Base-by-base conservation (phyloP, 495 filamentous ascomycete species). In the Podospora comata region DNA sequence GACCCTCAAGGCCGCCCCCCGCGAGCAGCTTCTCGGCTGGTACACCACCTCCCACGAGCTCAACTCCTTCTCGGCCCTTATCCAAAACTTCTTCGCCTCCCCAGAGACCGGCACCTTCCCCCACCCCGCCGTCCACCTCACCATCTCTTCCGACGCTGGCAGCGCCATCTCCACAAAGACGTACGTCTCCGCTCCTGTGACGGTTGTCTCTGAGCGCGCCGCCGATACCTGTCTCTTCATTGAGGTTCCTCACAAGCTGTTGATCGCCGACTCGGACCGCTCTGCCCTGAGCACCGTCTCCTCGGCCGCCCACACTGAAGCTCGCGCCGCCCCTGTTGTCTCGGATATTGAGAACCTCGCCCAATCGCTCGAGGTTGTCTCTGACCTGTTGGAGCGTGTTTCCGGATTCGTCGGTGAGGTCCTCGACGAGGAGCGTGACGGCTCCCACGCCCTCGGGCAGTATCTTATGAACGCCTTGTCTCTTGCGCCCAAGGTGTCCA, bases 51-150 rank as follows among this genome's bases (percentile, higher is more conserved):
- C 90, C 73, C 87, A 90, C 73, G 93, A 97, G 81, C 87, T 99
- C 75, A 98, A 99, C 87, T 96, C 91, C 72, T 99, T 98, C 87
- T 91, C 88, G 74, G 95, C 95, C 67, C 89, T 99, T 71, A 99
- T 99, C 80, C 95, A 99, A 82, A 99, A 99, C 84, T 99, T 99
- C 85, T 99, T 98, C 85, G 92, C 92, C 71, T 91, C 92, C 69
- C 92, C 96, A 76, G 94, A 94, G 68, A 96, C 97, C 55, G 95
- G 95, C 69, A 99, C 95, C 57, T 97, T 90, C 84, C 95, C 95
- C 60, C 91, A 97, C 82, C 95, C 95, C 9, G 93, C 95, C 62
- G 91, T 99, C 15, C 95, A 99, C 84, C 84, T 99, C 74, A 99
- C 95, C 68, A 90, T 98, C 65, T 92, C 88, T 59, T 97, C 94